Evolutionary conservation across 2,329 filamentous ascomycete genomes (phyloP), one percentile per base, ranked within the genome.

Genomic region (Lithohypha guttulata): DNA sequence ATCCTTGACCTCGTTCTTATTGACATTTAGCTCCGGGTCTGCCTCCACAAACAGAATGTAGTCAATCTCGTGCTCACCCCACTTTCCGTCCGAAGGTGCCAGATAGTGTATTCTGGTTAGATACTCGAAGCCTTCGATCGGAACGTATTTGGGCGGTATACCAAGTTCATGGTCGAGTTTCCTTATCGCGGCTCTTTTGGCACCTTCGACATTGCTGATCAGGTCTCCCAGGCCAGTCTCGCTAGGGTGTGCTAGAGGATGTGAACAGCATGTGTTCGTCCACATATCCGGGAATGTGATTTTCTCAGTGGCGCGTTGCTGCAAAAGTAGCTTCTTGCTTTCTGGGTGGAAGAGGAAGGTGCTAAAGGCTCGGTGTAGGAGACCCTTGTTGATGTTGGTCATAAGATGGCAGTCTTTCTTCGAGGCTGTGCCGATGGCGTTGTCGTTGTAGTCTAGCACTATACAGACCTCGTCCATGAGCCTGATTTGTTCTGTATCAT

Each of bases 391-490:
- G 59, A 98, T 98, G 68, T 98, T 98, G 64, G 84, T 84, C 91
- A 98, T 98, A 51, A 98, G 70, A 62, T 98, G 91, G 73, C 91
- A 98, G 41, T 85, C 76, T 70, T 98, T 98, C 75, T 98, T 96
- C 77, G 84, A 94, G 36, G 85, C 89, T 51, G 85, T 94, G 47
- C 91, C 91, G 60, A 98, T 94, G 20, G 89, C 87, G 54, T 77
- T 69, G 61, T 96, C 91, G 55, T 96, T 75, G 54, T 93, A 79
- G 62, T 96, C 89, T 32, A 93, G 69, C 13, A 98, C 91, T 59
- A 98, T 96, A 72, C 91, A 98, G 34, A 95, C 82, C 68, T 96
- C 91, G 56, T 98, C 89, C 91, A 98, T 98, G 55, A 98, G 67
- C 35, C 89, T 80, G 55, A 95, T 94, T 68, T 98, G 91, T 69